phyloP scores from a whole-genome alignment of 2,329 filamentous ascomycete genomes.

The Colletotrichum chlorophyti region DNA sequence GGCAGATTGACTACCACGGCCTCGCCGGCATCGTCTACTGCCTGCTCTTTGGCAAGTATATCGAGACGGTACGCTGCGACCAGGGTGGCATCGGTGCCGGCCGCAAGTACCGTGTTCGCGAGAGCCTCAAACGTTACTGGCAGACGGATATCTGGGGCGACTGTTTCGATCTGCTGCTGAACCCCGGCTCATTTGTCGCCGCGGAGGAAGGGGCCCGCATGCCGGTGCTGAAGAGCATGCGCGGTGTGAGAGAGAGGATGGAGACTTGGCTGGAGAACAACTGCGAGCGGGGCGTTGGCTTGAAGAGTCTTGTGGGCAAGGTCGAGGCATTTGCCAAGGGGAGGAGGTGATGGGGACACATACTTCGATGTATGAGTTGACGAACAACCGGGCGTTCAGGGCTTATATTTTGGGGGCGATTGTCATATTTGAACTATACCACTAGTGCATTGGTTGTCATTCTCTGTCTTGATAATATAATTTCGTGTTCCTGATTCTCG shows the following conservation, averaged over 20 bases:
- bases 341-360: slow-evolving; percentile 33
- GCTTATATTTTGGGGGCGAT: background rate
- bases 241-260: slow-evolving; percentile 75
- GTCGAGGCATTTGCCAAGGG: slow-evolving; percentile 58
- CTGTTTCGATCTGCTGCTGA: slow-evolving; percentile 85
- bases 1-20: slow-evolving; percentile 96
- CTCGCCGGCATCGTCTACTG: slow-evolving; percentile 87
- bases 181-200: slow-evolving; percentile 73
- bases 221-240: slow-evolving; percentile 77
- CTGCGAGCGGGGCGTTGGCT: slow-evolving; percentile 78
- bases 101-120: slow-evolving; percentile 80
- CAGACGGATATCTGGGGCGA: slow-evolving; percentile 89
- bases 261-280: slow-evolving; percentile 82
- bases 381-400: slow-evolving; percentile 12
- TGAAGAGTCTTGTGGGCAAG: slow-evolving; percentile 74
- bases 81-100: slow-evolving; percentile 62
- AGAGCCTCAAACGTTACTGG: slow-evolving; percentile 93
- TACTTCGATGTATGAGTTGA: slow-evolving; percentile 1
- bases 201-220: slow-evolving; percentile 71
- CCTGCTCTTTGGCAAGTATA: slow-evolving; percentile 93
- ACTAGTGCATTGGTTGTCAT: slow-evolving; percentile 14
- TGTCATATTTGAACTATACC: slow-evolving; percentile 17
- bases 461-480: background rate
- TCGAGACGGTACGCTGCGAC: slow-evolving; percentile 74
- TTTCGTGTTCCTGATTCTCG: background rate